phyloP scores from a whole-genome alignment of 768 basidiomycete genomes.

The Termitomyces bulborhizus region DNA sequence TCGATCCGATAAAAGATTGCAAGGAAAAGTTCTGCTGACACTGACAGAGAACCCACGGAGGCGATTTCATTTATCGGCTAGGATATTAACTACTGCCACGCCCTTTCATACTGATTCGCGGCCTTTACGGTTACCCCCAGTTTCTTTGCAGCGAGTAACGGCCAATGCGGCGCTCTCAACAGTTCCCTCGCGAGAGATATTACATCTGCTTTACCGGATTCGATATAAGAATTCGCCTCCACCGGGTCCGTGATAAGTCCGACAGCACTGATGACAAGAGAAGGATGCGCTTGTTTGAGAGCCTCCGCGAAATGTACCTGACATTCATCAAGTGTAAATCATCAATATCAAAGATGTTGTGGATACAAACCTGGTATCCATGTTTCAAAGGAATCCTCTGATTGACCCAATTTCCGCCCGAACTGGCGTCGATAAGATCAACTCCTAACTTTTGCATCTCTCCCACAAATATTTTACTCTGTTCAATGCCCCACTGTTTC shows the following conservation, averaged over 20 bases:
- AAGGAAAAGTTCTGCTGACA: no score
- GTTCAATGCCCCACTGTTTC: constrained; percentile 74
- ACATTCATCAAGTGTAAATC: background rate
- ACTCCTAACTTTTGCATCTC: constrained; percentile 57
- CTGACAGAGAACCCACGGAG: background rate
- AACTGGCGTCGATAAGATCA: constrained; percentile 71
- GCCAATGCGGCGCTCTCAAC: constrained; percentile 61
- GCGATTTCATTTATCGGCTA: background rate
- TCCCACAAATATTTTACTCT: constrained; percentile 53
- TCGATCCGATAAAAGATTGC: background rate
- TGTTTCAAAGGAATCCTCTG: constrained; percentile 53
- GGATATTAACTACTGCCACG: constrained; percentile 27
- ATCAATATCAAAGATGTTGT: background rate
- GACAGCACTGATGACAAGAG: constrained; percentile 53
- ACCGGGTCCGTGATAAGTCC: constrained; percentile 64
- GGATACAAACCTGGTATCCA: constrained; percentile 50
- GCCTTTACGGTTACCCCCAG: constrained; percentile 61
- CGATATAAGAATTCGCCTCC: constrained; percentile 51
- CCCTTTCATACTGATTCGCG: constrained; percentile 68
- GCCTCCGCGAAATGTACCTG: constrained; percentile 66
- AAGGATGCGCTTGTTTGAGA: constrained; percentile 54
- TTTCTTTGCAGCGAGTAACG: constrained; percentile 52
- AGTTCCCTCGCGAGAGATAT: constrained; percentile 64
- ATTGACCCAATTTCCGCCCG: constrained; percentile 57
- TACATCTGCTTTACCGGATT: constrained; percentile 62